Evolutionary conservation across 2,329 filamentous ascomycete genomes (phyloP), one percentile per base, ranked within the genome.

Genomic region (Fusarium mangiferae): DNA sequence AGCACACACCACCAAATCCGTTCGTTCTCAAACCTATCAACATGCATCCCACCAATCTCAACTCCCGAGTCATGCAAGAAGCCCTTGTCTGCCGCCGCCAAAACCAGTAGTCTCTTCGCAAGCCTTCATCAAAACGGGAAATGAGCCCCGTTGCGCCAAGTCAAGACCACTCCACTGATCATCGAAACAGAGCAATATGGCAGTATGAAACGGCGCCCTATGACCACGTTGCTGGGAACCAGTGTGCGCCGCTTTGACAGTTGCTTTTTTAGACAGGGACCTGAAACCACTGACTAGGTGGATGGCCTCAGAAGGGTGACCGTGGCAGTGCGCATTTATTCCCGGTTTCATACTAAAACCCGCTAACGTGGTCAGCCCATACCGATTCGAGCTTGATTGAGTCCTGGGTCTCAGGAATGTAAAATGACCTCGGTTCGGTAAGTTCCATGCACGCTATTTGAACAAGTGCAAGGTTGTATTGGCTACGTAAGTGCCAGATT

Each of bases 121-220:
- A 70, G 44, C 12, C 15, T 5, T 14, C 9, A 38, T 70, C 59
- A 15, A 66, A 70, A 45, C 18, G 64, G 67, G 66, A 49, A 70
- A 59, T 70, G 49, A 30, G 56, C 33, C 24, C 66, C 56, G 54
- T 51, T n/a, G 24, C 36, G 64, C n/a, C 20, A 12, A 42, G 51
- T 55, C 20, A n/a, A n/a, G 24, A 6, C 7, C 13, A 28, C 42
- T 39, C 66, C 51, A 57, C 58, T 66, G 67, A 70, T 70, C 66
- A 68, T 48, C 66, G 64, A 62, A 68, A 68, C 64, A 56, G 46
- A 51, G 38, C 51, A 35, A n/a, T 17, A 54, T 24, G 36, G 30
- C 24, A 36, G 45, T 24, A 20, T 70, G 67, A 66, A 70, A 70
- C 67, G 41, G 30, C 24, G 60, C 52, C 60, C 52, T 59, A 54